These are phyloP conservation scores for Diaporthe nobilis DNA, from an alignment of 2,329 filamentous ascomycete genomes.

Conservation along the genomic window DNA sequence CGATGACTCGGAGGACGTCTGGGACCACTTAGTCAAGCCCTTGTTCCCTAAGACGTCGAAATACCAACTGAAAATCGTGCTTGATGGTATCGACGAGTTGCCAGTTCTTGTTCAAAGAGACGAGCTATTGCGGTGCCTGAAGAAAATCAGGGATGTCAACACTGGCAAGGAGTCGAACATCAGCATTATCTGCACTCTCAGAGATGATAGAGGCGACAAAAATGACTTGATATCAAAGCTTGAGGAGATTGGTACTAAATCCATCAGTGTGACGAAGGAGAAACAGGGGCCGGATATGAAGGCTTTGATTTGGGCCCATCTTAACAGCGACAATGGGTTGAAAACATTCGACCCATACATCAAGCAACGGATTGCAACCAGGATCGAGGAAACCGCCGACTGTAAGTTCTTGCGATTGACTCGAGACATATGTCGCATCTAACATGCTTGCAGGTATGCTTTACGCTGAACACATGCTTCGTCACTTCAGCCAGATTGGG, in stretches of 20 bases:
- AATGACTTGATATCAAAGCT: neutral
- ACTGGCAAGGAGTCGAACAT: neutral
- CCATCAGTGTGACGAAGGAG: slow-evolving; percentile 1
- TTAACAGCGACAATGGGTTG: slow-evolving; percentile 31
- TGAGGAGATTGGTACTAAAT: neutral
- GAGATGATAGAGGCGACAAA: neutral
- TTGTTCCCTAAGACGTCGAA: neutral
- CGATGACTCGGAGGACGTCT: neutral
- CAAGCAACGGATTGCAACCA: slow-evolving; percentile 35
- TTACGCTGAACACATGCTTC: slow-evolving; percentile 36
- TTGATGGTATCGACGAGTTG: slow-evolving; percentile 13
- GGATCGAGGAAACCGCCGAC: slow-evolving; percentile 23
- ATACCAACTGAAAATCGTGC: slow-evolving; percentile 27
- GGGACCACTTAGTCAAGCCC: neutral
- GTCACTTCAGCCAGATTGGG: slow-evolving; percentile 33
- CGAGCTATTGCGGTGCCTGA: neutral
- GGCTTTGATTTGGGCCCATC: slow-evolving; percentile 7
- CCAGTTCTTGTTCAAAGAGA: neutral
- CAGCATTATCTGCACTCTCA: slow-evolving; percentile 7
- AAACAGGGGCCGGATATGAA: neutral
- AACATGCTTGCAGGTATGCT: slow-evolving; percentile 18
- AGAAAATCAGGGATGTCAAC: neutral
- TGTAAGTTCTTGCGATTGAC: neutral
- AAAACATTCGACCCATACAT: slow-evolving; percentile 25
- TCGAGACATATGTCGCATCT: neutral